Percentiles rank a stretch among this genome's conserved stretches.
Conservation (phyloP, 2,329 filamentous ascomycete genomes). For the Colletotrichum siamense region DNA sequence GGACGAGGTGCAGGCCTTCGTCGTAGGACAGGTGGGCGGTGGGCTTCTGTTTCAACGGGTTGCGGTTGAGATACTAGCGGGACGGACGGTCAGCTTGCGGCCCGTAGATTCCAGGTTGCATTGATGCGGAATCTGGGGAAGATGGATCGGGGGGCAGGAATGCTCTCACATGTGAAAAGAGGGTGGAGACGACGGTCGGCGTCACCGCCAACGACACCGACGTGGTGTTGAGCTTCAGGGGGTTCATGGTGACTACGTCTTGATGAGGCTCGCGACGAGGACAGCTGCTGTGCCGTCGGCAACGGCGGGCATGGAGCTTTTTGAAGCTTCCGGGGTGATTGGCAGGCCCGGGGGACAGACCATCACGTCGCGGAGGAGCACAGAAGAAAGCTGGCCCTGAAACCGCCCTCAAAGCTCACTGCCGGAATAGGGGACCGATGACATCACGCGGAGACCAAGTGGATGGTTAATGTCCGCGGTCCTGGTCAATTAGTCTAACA, state of each 20-base stretch:
- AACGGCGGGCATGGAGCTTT: background rate
- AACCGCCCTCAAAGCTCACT: background rate
- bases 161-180: slow-evolving; percentile 78
- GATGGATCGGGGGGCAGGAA: background rate
- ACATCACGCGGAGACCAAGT: slow-evolving; percentile 19
- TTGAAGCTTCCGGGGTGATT: slow-evolving; percentile 4
- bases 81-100: background rate
- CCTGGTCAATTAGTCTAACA: background rate
- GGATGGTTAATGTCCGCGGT: slow-evolving; percentile 9
- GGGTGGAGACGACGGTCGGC: slow-evolving; percentile 85
- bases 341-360: slow-evolving; percentile 2
- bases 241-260: slow-evolving; percentile 47
- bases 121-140: background rate
- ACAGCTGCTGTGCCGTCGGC: background rate
- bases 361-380: slow-evolving; percentile 7
- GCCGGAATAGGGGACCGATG: slow-evolving; percentile 20
- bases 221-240: slow-evolving; percentile 71
- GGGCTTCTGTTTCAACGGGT: slow-evolving; percentile 76
- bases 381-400: slow-evolving; percentile 5
- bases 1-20: slow-evolving; percentile 86
- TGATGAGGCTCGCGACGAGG: background rate
- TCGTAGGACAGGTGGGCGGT: slow-evolving; percentile 94
- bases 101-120: background rate
- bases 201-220: slow-evolving; percentile 84
- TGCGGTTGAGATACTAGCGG: slow-evolving; percentile 79